Conservation (phyloP, 2,329 filamentous ascomycete species). For the Colletotrichum theobromicola region DNA sequence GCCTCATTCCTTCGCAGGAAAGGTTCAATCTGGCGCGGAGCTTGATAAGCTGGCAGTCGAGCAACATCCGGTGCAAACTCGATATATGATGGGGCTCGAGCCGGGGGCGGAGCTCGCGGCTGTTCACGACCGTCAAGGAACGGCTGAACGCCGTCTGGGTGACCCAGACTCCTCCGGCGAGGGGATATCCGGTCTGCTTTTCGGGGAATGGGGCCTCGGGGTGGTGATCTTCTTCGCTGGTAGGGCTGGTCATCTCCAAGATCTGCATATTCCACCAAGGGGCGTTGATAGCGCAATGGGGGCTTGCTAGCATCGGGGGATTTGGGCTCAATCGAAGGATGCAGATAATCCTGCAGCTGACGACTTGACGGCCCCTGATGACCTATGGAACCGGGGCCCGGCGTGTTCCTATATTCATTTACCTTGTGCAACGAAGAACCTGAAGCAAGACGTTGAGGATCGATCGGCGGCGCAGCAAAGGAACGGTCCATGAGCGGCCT, state of each 20-base stretch:
- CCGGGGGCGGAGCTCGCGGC: not conserved
- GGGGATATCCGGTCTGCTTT: not conserved
- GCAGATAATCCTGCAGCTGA: slow-evolving; percentile 46
- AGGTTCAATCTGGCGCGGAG: not conserved
- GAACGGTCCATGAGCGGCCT: not conserved
- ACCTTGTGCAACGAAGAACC: slow-evolving; percentile 25
- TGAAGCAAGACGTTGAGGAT: slow-evolving; percentile 9
- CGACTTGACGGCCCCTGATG: slow-evolving; percentile 23
- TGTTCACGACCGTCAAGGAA: not conserved
- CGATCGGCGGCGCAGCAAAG: not conserved
- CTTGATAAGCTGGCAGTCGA: slow-evolving; percentile 20
- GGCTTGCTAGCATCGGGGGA: slow-evolving; percentile 35
- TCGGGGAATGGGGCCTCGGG: not conserved
- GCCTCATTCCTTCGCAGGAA: not conserved
- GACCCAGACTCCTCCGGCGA: not conserved
- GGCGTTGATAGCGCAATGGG: not conserved
- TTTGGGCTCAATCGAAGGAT: slow-evolving; percentile 51
- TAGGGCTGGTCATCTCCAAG: not conserved
- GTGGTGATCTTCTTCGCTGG: not conserved
- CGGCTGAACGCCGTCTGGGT: not conserved
- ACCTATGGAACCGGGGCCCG: slow-evolving; percentile 25
- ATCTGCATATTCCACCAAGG: slow-evolving; percentile 12
- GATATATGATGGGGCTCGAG: not conserved
- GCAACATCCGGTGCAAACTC: slow-evolving; percentile 19
- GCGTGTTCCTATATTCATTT: slow-evolving; percentile 25